A percentile compares a stretch with the other conserved stretches of the same genome.
These are phyloP conservation scores for Candida mattraensis DNA, from an alignment of 805 yeast species.

Conservation along the genomic window DNA sequence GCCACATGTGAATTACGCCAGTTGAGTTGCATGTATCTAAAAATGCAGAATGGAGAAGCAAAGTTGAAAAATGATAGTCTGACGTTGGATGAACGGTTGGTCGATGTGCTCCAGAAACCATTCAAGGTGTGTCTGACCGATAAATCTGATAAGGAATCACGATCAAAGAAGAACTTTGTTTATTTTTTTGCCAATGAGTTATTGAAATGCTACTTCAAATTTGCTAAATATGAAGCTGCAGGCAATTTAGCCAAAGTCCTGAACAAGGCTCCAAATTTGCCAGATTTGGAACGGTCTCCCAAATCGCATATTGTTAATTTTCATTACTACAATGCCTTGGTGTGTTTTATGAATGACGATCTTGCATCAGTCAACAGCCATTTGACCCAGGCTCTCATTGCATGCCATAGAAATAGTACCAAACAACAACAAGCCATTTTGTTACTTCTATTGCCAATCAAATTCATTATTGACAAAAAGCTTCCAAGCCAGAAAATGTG, in stretches of 20 bases:
- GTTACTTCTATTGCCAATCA: conserved; percentile 62
- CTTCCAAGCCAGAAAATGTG: conserved; percentile 47
- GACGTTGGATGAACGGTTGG: conserved; percentile 28
- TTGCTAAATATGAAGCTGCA: conserved; percentile 70
- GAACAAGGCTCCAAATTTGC: conserved; percentile 54
- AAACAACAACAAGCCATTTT: conserved; percentile 49
- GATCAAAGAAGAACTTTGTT: conserved; percentile 61
- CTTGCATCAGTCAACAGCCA: conserved; percentile 49
- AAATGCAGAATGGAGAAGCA: conserved; percentile 8
- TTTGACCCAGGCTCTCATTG: conserved; percentile 49
- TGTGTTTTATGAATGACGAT: conserved; percentile 65
- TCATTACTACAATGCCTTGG: conserved; percentile 66
- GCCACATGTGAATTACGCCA: conserved; percentile 21
- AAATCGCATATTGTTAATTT: conserved; percentile 58
- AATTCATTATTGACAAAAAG: conserved; percentile 46
- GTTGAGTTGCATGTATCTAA: conserved; percentile 17
- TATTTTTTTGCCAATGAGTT: conserved; percentile 71
- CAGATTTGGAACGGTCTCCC: conserved; percentile 44
- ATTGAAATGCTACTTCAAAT: conserved; percentile 64
- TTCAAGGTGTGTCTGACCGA: conserved; percentile 80
- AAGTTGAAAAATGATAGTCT: conserved; percentile 12
- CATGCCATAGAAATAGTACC: conserved; percentile 29
- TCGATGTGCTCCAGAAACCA: conserved; percentile 56
- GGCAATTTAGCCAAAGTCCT: conserved; percentile 72
- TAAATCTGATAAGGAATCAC: conserved; percentile 50